These are phyloP conservation scores for Russula brevipes DNA, from an alignment of 768 basidiomycete genomes.

Conservation along the genomic window DNA sequence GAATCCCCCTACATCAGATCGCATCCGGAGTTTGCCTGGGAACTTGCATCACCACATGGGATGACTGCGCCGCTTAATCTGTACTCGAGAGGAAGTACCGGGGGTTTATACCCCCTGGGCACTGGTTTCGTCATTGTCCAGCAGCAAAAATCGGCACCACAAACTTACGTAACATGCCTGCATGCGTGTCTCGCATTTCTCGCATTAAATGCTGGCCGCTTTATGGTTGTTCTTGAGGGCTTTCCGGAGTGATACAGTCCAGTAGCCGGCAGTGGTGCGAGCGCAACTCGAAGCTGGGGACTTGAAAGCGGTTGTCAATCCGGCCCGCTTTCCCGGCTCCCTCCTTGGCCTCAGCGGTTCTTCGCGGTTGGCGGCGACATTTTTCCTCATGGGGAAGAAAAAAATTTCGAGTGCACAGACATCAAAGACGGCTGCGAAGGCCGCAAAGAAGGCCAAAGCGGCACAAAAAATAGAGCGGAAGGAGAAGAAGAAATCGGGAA, in stretches of 20 bases:
- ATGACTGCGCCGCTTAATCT: not conserved
- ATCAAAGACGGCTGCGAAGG: constrained; percentile 44
- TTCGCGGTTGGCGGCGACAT: not conserved
- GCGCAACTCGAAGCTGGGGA: not conserved
- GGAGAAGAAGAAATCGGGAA: constrained; percentile 54
- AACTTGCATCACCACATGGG: not conserved
- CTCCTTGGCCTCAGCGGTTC: not conserved
- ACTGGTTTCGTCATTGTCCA: not conserved
- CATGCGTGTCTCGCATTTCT: not conserved
- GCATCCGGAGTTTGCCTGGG: not conserved
- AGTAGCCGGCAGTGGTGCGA: not conserved
- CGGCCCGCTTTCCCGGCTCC: not conserved
- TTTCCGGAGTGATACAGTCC: not conserved
- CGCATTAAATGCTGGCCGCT: not conserved
- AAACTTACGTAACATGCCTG: not conserved
- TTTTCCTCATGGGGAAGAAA: constrained; percentile 48
- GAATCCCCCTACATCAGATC: not conserved
- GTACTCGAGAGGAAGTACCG: not conserved
- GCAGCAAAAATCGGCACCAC: not conserved
- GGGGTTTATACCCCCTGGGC: not conserved
- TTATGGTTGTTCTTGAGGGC: not conserved
- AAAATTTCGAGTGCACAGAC: constrained; percentile 35
- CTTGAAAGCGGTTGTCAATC: not conserved
- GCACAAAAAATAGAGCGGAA: constrained; percentile 66
- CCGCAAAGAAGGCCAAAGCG: constrained; percentile 61